Conservation (phyloP, 805 yeast species). For the Brettanomyces bruxellensis region DNA sequence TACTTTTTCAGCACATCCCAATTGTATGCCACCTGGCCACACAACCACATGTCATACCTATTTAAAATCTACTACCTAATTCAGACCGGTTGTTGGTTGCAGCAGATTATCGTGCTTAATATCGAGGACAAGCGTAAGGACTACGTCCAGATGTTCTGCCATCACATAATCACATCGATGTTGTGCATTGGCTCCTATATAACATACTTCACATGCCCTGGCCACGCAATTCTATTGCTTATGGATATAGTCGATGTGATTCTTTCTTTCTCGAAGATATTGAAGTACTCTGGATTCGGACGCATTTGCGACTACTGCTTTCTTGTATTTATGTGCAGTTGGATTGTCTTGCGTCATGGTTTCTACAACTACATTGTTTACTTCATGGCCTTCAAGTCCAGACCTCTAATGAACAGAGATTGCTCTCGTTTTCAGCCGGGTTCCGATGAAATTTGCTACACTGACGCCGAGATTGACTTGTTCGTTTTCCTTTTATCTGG, state of each 20-base stretch:
- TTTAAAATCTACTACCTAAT: conserved; percentile 65
- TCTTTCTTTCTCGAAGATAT: conserved; percentile 63
- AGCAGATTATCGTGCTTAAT: conserved; percentile 68
- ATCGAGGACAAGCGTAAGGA: conserved; percentile 78
- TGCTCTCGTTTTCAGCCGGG: conserved; percentile 25
- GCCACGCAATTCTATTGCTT: conserved; percentile 64
- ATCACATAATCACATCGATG: conserved; percentile 71
- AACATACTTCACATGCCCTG: conserved; percentile 65
- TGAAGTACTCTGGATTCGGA: conserved; percentile 60
- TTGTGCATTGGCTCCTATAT: conserved; percentile 65
- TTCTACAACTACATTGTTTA: conserved; percentile 58
- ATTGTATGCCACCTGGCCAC: conserved; percentile 69
- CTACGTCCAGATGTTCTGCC: conserved; percentile 77
- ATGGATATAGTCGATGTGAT: conserved; percentile 82
- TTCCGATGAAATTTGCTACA: conserved; percentile 38
- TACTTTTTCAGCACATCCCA: conserved; percentile 52
- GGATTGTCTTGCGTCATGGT: conserved; percentile 71
- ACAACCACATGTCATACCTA: conserved; percentile 39
- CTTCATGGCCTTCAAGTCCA: conserved; percentile 44
- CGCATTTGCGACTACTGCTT: conserved; percentile 61
- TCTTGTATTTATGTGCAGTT: conserved; percentile 51
- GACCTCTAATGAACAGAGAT: conserved; percentile 35
- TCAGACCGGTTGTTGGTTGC: conserved; percentile 72
- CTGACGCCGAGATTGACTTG: conserved; percentile 31
- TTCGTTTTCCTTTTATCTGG: conserved; percentile 53